Conservation (phyloP, 257 asterid genomes). For the Sherardia arvensis region DNA sequence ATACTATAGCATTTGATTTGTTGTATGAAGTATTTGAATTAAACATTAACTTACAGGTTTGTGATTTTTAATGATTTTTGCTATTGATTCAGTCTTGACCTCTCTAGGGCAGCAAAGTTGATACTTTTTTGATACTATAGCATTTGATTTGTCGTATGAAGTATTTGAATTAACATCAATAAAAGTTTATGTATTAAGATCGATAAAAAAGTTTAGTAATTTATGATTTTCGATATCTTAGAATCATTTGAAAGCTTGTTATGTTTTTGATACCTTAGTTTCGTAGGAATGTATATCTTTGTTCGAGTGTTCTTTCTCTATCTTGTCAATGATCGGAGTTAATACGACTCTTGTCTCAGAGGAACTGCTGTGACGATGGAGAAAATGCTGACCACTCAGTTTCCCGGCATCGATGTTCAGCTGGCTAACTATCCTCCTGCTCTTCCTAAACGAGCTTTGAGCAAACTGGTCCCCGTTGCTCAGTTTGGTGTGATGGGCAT, state of each 20-base stretch:
- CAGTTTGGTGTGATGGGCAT: constrained; percentile 78
- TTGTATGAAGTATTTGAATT: too few relatives aligned
- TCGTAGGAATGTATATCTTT: background rate
- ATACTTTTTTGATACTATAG: too few relatives aligned
- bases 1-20: too few relatives aligned
- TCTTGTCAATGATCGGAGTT: background rate
- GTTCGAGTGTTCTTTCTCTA: background rate
- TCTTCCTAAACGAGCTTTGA: constrained; percentile 74
- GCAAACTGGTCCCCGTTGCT: constrained; percentile 70
- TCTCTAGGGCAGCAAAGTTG: too few relatives aligned
- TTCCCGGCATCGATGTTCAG: constrained; percentile 74
- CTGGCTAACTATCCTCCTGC: constrained; percentile 94
- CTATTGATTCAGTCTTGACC: too few relatives aligned
- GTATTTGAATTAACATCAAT: too few relatives aligned
- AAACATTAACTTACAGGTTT: too few relatives aligned
- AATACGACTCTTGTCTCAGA: constrained; percentile 39
- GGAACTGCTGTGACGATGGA: constrained; percentile 92
- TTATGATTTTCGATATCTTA: background rate
- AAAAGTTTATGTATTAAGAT: background rate
- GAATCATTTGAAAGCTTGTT: background rate
- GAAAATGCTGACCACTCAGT: constrained; percentile 78
- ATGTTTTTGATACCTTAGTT: background rate
- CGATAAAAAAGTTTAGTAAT: too few relatives aligned
- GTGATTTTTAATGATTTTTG: background rate
- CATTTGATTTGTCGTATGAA: too few relatives aligned